phyloP scores from a whole-genome alignment of 495 filamentous ascomycete species.

The Penicillium manginii region DNA sequence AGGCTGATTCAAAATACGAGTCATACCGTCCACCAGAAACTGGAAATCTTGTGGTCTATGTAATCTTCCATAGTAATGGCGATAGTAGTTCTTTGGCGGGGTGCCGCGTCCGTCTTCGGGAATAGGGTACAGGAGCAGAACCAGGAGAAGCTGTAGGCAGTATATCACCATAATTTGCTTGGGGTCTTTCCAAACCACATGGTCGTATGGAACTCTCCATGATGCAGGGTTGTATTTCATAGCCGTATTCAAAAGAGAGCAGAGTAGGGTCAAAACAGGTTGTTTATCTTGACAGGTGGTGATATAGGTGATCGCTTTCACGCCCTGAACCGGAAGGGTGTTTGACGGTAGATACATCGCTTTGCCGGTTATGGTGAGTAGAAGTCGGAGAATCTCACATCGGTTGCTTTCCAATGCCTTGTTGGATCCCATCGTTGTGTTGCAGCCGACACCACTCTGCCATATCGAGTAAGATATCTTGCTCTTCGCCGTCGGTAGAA shows the following conservation, averaged over 20 bases:
- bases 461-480: conserved; percentile 95
- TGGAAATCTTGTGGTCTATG: conserved; percentile 97
- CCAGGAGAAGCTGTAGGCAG: conserved; percentile 87
- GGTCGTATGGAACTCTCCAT: conserved; percentile 95
- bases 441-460: conserved; percentile 97
- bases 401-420: conserved; percentile 92
- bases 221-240: conserved; percentile 95
- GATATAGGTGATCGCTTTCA: conserved; percentile 87
- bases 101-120: conserved; percentile 68
- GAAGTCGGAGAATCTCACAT: conserved; percentile 83
- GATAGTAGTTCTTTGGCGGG: conserved; percentile 85
- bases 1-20: conserved; percentile 87
- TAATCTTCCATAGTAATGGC: conserved; percentile 87
- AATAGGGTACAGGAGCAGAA: conserved; percentile 85
- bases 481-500: conserved; percentile 63
- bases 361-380: conserved; percentile 85
- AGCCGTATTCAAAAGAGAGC: conserved; percentile 94
- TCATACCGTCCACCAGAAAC: conserved; percentile 96
- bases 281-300: conserved; percentile 88
- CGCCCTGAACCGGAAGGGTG: conserved; percentile 80
- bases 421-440: conserved; percentile 81
- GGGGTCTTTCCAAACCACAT: conserved; percentile 91
- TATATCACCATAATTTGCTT: conserved; percentile 91
- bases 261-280: conserved; percentile 83
- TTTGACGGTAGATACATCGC: conserved; percentile 92